Evolutionary conservation across 2,329 filamentous ascomycete species (phyloP).

Genomic region (Microsporum audouinii): DNA sequence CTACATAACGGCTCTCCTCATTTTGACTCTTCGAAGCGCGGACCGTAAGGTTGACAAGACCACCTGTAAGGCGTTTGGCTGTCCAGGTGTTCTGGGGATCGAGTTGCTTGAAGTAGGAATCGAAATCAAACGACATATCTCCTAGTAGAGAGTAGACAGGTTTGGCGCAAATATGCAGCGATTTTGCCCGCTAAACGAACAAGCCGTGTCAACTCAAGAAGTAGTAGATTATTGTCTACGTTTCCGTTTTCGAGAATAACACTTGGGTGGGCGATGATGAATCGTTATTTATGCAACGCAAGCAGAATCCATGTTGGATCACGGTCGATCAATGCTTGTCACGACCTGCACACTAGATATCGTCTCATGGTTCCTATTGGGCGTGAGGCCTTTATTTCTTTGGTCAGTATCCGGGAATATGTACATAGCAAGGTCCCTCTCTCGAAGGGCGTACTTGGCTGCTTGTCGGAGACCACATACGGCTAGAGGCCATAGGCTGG

Average conservation of each 20-base stretch:
- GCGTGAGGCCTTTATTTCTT: too few species aligned
- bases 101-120: conserved; percentile 6
- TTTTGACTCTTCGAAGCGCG: conserved; percentile 2
- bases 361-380: too few species aligned
- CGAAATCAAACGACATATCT: conserved; percentile 4
- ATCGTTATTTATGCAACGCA: too few species aligned
- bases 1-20: neutral
- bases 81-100: neutral
- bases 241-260: too few species aligned
- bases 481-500: neutral
- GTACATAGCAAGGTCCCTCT: neutral
- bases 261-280: too few species aligned
- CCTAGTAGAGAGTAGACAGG: neutral
- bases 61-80: conserved; percentile 4
- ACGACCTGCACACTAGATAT: too few species aligned
- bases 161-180: neutral
- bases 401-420: neutral
- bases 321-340: too few species aligned
- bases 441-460: neutral
- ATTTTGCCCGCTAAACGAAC: too few species aligned
- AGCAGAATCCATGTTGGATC: too few species aligned
- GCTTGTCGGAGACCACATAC: neutral
- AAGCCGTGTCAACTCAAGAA: too few species aligned
- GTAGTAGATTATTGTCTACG: too few species aligned
- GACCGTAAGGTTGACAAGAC: conserved; percentile 8